A percentile compares a stretch with the other conserved stretches of the same genome.
These are phyloP conservation scores for Leccinum imitatum DNA, from an alignment of 768 basidiomycete species.

Conservation along the genomic window DNA sequence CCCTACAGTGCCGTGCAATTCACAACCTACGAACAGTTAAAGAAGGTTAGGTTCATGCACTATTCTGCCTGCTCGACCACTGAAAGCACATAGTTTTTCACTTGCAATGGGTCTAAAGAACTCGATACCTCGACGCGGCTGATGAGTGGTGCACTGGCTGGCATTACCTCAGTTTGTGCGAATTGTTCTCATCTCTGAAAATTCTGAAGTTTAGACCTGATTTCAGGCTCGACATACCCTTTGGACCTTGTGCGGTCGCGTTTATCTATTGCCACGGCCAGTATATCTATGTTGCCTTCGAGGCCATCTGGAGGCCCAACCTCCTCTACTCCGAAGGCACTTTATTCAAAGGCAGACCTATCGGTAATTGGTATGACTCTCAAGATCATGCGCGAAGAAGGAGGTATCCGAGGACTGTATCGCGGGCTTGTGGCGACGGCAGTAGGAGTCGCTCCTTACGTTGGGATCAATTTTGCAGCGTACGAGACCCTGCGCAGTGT, in stretches of 20 bases:
- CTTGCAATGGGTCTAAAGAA: constrained; percentile 61
- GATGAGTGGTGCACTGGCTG: constrained; percentile 85
- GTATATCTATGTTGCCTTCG: constrained; percentile 43
- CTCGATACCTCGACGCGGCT: constrained; percentile 90
- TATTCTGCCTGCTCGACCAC: constrained; percentile 14
- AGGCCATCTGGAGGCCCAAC: constrained; percentile 39
- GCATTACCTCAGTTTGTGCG: constrained; percentile 92
- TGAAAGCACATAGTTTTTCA: constrained; percentile 60
- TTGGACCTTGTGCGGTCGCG: constrained; percentile 92
- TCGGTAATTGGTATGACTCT: constrained; percentile 87
- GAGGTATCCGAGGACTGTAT: constrained; percentile 84
- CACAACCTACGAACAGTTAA: constrained; percentile 87
- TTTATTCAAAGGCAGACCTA: constrained; percentile 52
- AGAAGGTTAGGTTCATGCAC: constrained; percentile 53
- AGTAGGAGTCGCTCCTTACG: constrained; percentile 87
- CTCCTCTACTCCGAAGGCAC: constrained; percentile 26
- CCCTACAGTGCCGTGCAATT: constrained; percentile 91
- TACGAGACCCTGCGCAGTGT: constrained; percentile 81
- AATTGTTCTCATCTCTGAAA: constrained; percentile 20
- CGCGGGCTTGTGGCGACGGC: constrained; percentile 84
- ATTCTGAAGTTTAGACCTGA: constrained; percentile 11
- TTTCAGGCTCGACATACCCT: constrained; percentile 80
- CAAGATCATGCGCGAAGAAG: constrained; percentile 90
- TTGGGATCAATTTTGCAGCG: constrained; percentile 91
- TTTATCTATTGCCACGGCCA: constrained; percentile 91